Base-by-base conservation (phyloP, 768 basidiomycete species). In the Lanmaoa pseudosensibilis region DNA sequence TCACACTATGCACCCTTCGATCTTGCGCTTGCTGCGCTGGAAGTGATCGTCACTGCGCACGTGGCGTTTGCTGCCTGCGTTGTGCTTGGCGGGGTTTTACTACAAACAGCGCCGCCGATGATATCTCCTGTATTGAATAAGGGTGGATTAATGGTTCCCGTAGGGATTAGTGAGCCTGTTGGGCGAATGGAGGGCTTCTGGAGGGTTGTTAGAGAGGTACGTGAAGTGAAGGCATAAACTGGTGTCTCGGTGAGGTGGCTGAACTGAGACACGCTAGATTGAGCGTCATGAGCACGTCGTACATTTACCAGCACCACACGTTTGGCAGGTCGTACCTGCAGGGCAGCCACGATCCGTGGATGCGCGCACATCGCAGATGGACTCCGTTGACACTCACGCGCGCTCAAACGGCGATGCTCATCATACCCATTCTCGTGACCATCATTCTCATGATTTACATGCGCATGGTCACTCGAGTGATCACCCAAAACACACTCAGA, bases 21-120 rank as follows among this genome's bases (percentile, higher is more conserved):
- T 72, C 83, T 96, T n/a, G 71, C 84, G n/a, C 76, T 97, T 39
- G 92, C 97, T 0, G 81, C 84, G 6, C 60, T 89, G 8, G 84
- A 94, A 51, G 87, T 94, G 0, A 67, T 87, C 12, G 74, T 90
- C 16, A 96, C 94, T 5, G 90, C 90, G 70, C 82, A 83, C 38
- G 79, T 95, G 23, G 90, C 97, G 0, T 96, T 94, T 69, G 84
- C 87, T 2, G 88, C 94, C 0, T 92, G 87, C 39, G 78, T 87
- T 12, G 83, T 91, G 0, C 88, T 96, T 13, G 96, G 93, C 2
- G 85, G 87, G 8, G 87, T 94, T 2, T 77, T 99, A 2, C 72
- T 98, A 15, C 97, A 98, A 72, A 98, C 97, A 0, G 84, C 93
- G 0, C 95, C 95, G 3, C 74, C 78, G 43, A 65, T 64, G 54